phyloP scores from a whole-genome alignment of 306 rosid genomes.

The Trifolium subterraneum region DNA sequence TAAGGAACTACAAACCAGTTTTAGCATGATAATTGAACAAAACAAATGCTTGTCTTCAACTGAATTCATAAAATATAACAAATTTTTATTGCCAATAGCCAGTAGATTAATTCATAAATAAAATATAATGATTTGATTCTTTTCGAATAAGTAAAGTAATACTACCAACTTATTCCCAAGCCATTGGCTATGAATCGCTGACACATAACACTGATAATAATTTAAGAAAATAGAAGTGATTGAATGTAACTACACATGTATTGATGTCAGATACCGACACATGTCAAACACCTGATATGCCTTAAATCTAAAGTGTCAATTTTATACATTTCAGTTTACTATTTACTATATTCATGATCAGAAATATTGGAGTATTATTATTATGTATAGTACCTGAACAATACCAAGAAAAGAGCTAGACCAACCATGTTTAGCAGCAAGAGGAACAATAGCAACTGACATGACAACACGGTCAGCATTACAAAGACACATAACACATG shows the following conservation, averaged over 20 bases:
- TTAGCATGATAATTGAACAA: neutral
- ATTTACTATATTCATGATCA: neutral
- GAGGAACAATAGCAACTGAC: constrained; percentile 93
- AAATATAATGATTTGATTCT: neutral
- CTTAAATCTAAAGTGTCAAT: neutral
- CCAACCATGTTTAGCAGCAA: constrained; percentile 83
- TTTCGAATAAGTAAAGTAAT: neutral
- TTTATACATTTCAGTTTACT: neutral
- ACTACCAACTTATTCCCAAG: neutral
- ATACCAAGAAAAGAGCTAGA: constrained; percentile 84
- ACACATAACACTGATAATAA: neutral
- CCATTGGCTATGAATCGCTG: neutral
- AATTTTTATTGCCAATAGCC: neutral
- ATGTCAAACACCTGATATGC: neutral
- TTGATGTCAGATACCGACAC: neutral
- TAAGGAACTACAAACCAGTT: constrained; percentile 9
- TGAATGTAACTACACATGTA: neutral
- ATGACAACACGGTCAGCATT: constrained; percentile 96
- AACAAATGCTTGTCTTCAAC: constrained; percentile 14
- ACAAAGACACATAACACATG: constrained; percentile 85
- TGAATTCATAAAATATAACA: neutral
- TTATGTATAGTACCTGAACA: constrained; percentile 65
- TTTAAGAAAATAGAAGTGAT: neutral
- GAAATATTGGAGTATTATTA: neutral
- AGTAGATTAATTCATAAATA: neutral